These are phyloP conservation scores for Hirschioporus abietinus DNA, from an alignment of 768 basidiomycete species.

Conservation along the genomic window DNA sequence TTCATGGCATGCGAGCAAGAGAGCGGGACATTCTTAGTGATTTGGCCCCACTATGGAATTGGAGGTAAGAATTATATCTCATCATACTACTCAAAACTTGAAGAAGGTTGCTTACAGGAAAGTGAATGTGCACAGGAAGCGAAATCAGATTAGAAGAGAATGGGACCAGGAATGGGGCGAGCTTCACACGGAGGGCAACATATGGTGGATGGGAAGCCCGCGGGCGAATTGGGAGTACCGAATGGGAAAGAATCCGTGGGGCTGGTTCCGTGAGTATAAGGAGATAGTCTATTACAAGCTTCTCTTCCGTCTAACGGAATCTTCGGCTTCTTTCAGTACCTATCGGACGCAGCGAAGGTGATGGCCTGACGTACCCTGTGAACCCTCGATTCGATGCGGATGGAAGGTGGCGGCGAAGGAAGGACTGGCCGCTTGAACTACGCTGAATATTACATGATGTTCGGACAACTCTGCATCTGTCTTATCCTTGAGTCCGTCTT, in stretches of 20 bases:
- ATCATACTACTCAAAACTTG: not conserved
- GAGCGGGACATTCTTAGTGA: slow-evolving; percentile 48
- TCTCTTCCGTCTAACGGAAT: not conserved
- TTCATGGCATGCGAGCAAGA: slow-evolving; percentile 55
- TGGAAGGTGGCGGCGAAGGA: slow-evolving; percentile 60
- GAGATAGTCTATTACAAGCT: slow-evolving; percentile 6
- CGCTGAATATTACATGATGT: slow-evolving; percentile 32
- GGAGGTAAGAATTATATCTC: slow-evolving; percentile 37
- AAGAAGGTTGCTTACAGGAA: not conserved
- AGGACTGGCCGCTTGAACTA: slow-evolving; percentile 66
- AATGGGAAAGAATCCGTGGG: slow-evolving; percentile 65
- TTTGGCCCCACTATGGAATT: slow-evolving; percentile 49
- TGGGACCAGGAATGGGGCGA: slow-evolving; percentile 86
- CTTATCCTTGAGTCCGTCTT: not conserved
- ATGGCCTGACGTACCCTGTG: slow-evolving; percentile 58
- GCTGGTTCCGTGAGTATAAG: slow-evolving; percentile 73
- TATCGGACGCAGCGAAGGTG: slow-evolving; percentile 45
- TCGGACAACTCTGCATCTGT: not conserved
- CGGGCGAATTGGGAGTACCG: slow-evolving; percentile 69
- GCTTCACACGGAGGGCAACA: slow-evolving; percentile 67
- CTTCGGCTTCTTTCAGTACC: slow-evolving; percentile 29
- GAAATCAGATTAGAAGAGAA: slow-evolving; percentile 29
- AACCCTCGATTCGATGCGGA: slow-evolving; percentile 72
- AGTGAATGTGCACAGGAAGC: slow-evolving; percentile 36
- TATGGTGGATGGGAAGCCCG: slow-evolving; percentile 77